Evolutionary conservation across 805 yeast genomes (phyloP), one percentile per base, ranked within the genome.

Genomic region (Yamadazyma kitorensis): DNA sequence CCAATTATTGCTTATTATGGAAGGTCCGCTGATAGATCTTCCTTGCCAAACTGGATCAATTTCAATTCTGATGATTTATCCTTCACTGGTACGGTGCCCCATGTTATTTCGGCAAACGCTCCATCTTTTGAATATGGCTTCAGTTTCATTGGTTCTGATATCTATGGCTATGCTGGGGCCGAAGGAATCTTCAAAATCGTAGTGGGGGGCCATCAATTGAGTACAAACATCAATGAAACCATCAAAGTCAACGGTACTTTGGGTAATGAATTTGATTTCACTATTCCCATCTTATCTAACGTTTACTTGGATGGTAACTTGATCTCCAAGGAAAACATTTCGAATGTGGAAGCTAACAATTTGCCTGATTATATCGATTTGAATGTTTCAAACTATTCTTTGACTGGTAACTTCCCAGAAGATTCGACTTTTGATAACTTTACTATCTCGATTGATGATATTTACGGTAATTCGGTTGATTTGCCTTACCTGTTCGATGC

Each of bases 21-120:
- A 14, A 74, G 83, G 43, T 78, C 89, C n/a, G 61, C 70, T 10
- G 87, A 86, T 55, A 76, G 89, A 53, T 75, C 95, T 1, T 91
- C 98, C 3, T 68, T 93, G 36, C 98, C 98, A 24, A 82, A 78
- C 52, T 93, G 98, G 98, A 65, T 87, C 33, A 59, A 62, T 34
- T 93, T 91, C 53, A 80, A 87, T 51, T 49, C 72, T 4, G 64
- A 65, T 35, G 66, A 69, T 24, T 63, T 86, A 44, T 73, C 84
- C 14, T 91, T 88, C 58, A 69, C 78, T 27, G 98, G 98, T 20
- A 80, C 82, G 1, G 91, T 96, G 1, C 98, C 98, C 8, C 68
- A 82, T 6, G 86, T 86, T 20, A 82, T 86, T 46, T 85, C 96
- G 2, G 70, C 74, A 12, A 82, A 87, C 47, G 98, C 98, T 1